Conservation (phyloP, 805 yeast species). For the Isabelozyma rhagii region DNA sequence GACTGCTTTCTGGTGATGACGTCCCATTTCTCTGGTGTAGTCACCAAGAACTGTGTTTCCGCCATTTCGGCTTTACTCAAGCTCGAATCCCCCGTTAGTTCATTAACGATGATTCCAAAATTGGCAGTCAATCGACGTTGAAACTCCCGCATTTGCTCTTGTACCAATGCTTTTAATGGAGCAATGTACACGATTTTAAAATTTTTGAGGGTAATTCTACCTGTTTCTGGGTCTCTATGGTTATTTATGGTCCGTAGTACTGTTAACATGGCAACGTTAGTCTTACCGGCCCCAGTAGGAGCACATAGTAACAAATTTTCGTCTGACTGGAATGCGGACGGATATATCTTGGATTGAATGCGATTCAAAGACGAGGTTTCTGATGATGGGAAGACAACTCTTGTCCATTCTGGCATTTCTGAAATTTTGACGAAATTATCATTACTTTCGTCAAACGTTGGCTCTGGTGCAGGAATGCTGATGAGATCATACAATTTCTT, state of each 20-base stretch:
- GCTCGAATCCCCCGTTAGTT: constrained; percentile 86
- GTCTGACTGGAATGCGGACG: constrained; percentile 71
- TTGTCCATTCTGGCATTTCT: constrained; percentile 80
- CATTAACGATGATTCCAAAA: constrained; percentile 72
- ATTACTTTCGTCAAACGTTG: constrained; percentile 34
- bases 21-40: constrained; percentile 98
- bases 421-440: constrained; percentile 53
- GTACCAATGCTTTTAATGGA: constrained; percentile 91
- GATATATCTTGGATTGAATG: constrained; percentile 80
- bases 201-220: constrained; percentile 48
- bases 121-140: constrained; percentile 57
- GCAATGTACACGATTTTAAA: constrained; percentile 87
- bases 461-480: constrained; percentile 70
- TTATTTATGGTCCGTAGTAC: constrained; percentile 61
- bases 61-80: constrained; percentile 71
- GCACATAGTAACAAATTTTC: constrained; percentile 84
- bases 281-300: constrained; percentile 98
- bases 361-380: constrained; percentile 71
- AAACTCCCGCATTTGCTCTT: constrained; percentile 89
- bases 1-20: constrained; percentile 81
- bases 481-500: constrained; percentile 81
- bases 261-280: constrained; percentile 91
- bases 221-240: constrained; percentile 43
- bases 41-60: constrained; percentile 78
- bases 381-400: constrained; percentile 62